Conservation (phyloP, 306 rosid species). For the Gillenia trifoliata region DNA sequence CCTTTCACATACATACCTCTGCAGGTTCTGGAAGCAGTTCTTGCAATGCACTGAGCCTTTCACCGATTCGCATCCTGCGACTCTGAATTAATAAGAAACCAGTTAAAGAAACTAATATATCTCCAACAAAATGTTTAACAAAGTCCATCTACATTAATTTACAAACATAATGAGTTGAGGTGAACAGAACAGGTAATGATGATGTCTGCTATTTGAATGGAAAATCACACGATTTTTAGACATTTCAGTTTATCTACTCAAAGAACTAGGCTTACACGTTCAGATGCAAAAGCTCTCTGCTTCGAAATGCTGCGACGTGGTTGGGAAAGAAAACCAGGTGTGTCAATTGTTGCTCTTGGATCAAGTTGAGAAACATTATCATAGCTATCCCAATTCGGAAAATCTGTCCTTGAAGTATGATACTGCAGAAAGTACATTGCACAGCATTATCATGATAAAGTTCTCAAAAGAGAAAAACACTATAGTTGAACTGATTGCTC, state of each 20-base stretch:
- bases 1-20: constrained; percentile 39
- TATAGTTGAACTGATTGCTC: neutral
- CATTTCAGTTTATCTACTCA: neutral
- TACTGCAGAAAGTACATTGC: constrained; percentile 30
- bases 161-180: constrained; percentile 8
- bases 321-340: constrained; percentile 37
- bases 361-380: constrained; percentile 27
- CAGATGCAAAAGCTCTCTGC: constrained; percentile 32
- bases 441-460: constrained; percentile 13
- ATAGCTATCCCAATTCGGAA: constrained; percentile 24
- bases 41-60: constrained; percentile 55
- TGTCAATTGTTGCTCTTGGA: constrained; percentile 29
- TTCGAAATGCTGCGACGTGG: constrained; percentile 26
- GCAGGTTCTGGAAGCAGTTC: constrained; percentile 63
- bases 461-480: neutral
- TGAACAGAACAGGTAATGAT: neutral
- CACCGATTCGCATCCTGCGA: constrained; percentile 66
- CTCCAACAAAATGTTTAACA: neutral
- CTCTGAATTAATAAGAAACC: constrained; percentile 36
- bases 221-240: neutral
- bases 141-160: neutral
- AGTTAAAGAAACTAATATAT: constrained; percentile 12
- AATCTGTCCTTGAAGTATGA: constrained; percentile 36
- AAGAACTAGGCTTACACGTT: constrained; percentile 58
- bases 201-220: constrained; percentile 11